These are phyloP conservation scores for Stagonosporopsis cucurbitacearum DNA, from an alignment of 2,329 filamentous ascomycete genomes.

Conservation along the genomic window DNA sequence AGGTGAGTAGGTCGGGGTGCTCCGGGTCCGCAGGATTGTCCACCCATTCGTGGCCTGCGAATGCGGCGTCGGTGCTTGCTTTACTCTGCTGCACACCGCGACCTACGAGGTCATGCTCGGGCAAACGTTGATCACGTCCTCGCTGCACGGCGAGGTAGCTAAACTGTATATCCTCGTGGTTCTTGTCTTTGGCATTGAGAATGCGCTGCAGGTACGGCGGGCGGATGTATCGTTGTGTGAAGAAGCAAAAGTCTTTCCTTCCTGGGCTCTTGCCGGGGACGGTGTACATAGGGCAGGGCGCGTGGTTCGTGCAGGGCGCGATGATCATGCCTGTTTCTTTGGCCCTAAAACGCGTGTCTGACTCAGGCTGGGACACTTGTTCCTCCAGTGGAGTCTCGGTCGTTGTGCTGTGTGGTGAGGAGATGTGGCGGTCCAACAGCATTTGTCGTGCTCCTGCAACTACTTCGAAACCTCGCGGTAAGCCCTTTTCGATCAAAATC, in stretches of 20 bases:
- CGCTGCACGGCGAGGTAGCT: slow-evolving; percentile 87
- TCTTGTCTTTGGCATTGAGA: slow-evolving; percentile 70
- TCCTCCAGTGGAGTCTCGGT: slow-evolving; percentile 50
- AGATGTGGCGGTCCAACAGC: slow-evolving; percentile 76
- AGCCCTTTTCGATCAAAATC: slow-evolving; percentile 87
- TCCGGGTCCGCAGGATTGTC: slow-evolving; percentile 15
- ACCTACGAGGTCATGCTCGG: slow-evolving; percentile 40
- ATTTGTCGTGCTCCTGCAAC: slow-evolving; percentile 83
- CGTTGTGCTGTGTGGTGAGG: slow-evolving; percentile 62
- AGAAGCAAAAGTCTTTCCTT: slow-evolving; percentile 89
- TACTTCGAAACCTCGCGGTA: slow-evolving; percentile 90
- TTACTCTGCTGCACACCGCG: slow-evolving; percentile 57
- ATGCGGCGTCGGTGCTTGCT: slow-evolving; percentile 69
- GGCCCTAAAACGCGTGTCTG: slow-evolving; percentile 41
- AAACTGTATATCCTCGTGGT: slow-evolving; percentile 90
- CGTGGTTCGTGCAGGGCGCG: slow-evolving; percentile 82
- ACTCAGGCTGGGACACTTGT: slow-evolving; percentile 49
- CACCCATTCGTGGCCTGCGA: slow-evolving; percentile 68
- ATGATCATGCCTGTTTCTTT: slow-evolving; percentile 70
- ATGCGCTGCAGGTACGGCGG: slow-evolving; percentile 82
- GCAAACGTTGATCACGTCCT: slow-evolving; percentile 66
- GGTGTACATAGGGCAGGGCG: slow-evolving; percentile 85
- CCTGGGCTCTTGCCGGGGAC: slow-evolving; percentile 72
- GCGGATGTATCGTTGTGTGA: slow-evolving; percentile 85
- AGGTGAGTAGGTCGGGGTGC: slow-evolving; percentile 38